These are phyloP conservation scores for Mycena latifolia DNA, from an alignment of 768 basidiomycete species.

Conservation along the genomic window DNA sequence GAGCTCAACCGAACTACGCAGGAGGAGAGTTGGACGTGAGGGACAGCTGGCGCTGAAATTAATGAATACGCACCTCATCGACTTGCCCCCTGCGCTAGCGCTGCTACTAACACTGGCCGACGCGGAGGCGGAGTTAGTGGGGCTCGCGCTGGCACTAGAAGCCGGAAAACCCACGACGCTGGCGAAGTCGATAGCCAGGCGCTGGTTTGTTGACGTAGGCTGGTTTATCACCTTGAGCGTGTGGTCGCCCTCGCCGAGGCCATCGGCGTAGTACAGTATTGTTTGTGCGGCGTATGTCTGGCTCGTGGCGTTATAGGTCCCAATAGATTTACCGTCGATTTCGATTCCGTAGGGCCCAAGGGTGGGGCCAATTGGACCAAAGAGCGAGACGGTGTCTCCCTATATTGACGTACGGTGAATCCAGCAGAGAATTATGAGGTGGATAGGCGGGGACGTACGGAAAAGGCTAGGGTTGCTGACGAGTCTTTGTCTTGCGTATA, in stretches of 20 bases:
- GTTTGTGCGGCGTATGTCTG: conserved; percentile 27
- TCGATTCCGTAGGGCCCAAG: conserved; percentile 38
- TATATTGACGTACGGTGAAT: neutral
- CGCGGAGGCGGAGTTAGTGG: conserved; percentile 1
- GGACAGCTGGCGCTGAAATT: too few species aligned
- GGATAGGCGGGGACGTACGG: conserved; percentile 24
- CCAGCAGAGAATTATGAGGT: neutral
- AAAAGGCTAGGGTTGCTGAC: conserved; percentile 34
- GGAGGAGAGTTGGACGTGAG: too few species aligned
- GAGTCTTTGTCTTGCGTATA: conserved; percentile 32
- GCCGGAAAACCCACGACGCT: neutral
- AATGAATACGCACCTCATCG: neutral
- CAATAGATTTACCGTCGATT: conserved; percentile 38
- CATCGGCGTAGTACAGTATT: conserved; percentile 18
- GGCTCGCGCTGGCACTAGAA: conserved; percentile 12
- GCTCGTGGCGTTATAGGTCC: conserved; percentile 35
- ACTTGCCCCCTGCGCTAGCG: neutral
- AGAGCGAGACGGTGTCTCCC: conserved; percentile 45
- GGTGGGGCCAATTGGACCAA: conserved; percentile 49
- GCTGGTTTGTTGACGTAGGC: neutral
- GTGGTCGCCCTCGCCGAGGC: conserved; percentile 35
- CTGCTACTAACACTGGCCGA: conserved; percentile 1
- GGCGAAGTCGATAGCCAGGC: conserved; percentile 30
- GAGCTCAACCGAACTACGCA: neutral
- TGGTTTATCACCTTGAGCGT: conserved; percentile 35